A percentile compares a stretch with the other conserved stretches of the same genome.
These are phyloP conservation scores for Lagenaria siceraria DNA, from an alignment of 306 rosid genomes.

Conservation along the genomic window DNA sequence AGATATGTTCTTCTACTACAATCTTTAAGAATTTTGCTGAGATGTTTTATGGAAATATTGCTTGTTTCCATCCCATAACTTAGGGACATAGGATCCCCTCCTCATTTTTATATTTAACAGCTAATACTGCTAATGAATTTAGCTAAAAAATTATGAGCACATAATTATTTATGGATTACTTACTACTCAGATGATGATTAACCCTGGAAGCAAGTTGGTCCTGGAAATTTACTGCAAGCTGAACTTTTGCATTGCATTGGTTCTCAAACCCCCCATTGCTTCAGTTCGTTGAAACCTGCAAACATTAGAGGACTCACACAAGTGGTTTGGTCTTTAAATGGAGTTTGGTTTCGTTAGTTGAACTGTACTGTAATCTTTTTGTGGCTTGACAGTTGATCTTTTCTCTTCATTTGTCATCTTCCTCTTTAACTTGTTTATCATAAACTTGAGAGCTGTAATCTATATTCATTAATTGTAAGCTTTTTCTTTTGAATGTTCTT, in stretches of 20 bases:
- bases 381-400: slow-evolving; percentile 1
- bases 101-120: too few species aligned
- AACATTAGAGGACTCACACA: neutral
- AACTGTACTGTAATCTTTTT: slow-evolving; percentile 3
- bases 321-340: neutral
- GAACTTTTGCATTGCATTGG: neutral
- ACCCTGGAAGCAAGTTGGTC: neutral
- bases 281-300: neutral
- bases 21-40: too few species aligned
- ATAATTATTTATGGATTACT: neutral
- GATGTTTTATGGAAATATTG: too few species aligned
- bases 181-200: slow-evolving; percentile 3
- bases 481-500: neutral
- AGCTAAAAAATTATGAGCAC: neutral
- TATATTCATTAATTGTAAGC: slow-evolving; percentile 2
- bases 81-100: too few species aligned
- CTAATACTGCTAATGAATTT: neutral
- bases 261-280: neutral
- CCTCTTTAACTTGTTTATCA: neutral
- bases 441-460: slow-evolving; percentile 3
- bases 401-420: neutral
- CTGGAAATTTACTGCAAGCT: slow-evolving; percentile 1
- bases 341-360: neutral
- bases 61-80: too few species aligned
- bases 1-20: too few species aligned